These are phyloP conservation scores for Penicillium frequentans DNA, from an alignment of 2,329 filamentous ascomycete species.

Conservation along the genomic window DNA sequence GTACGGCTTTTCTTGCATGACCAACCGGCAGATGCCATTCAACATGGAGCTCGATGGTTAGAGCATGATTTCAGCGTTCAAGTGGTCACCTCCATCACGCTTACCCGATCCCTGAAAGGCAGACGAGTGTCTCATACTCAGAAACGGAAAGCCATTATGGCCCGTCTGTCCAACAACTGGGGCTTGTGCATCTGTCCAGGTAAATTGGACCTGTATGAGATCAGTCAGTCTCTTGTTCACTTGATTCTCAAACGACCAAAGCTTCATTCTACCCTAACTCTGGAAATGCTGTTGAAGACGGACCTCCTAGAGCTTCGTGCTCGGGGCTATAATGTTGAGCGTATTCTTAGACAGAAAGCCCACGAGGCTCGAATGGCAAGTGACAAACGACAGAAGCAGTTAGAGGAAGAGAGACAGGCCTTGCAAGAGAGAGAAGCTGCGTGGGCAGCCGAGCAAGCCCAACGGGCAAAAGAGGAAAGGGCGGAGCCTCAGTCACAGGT, in stretches of 20 bases:
- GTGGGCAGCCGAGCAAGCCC: conserved; percentile 45
- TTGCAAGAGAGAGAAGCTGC: conserved; percentile 61
- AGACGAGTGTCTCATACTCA: conserved; percentile 69
- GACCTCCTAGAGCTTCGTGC: conserved; percentile 78
- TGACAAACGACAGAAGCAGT: conserved; percentile 69
- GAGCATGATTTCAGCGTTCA: conserved; percentile 79
- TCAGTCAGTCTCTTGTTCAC: conserved; percentile 82
- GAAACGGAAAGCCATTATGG: conserved; percentile 72
- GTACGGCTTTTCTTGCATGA: conserved; percentile 88
- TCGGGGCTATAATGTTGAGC: conserved; percentile 94
- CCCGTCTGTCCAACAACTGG: conserved; percentile 56
- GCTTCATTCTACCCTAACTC: conserved; percentile 83
- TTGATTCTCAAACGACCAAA: conserved; percentile 78
- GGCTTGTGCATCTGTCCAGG: conserved; percentile 74
- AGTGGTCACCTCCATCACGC: conserved; percentile 73
- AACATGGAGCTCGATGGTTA: conserved; percentile 86
- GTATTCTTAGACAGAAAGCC: conserved; percentile 84
- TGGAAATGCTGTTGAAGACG: conserved; percentile 86
- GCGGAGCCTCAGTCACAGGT: conserved; percentile 35
- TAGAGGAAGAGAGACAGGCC: conserved; percentile 70
- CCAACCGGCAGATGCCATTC: conserved; percentile 73
- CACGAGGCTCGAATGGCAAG: conserved; percentile 86
- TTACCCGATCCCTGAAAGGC: conserved; percentile 73
- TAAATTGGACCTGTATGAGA: conserved; percentile 82
- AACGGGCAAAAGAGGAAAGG: conserved; percentile 27